These are phyloP conservation scores for Pestalotiopsis sp. DNA, from an alignment of 2,329 filamentous ascomycete genomes.

Conservation along the genomic window DNA sequence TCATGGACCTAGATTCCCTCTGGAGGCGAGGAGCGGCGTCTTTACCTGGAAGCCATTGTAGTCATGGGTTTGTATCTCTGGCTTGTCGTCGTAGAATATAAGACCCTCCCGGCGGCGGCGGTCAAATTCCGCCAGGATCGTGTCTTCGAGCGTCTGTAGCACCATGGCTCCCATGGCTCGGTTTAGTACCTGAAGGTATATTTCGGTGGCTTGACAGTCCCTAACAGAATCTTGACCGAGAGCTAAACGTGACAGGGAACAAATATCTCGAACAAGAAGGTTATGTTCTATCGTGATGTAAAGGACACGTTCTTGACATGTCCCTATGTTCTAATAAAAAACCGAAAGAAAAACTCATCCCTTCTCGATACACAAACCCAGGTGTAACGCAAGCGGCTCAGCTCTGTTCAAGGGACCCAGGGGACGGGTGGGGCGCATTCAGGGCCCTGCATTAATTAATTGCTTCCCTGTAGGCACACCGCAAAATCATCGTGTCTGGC, in stretches of 20 bases:
- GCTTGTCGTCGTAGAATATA: slow-evolving; percentile 24
- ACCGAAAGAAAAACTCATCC: too few species aligned
- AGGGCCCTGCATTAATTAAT: too few species aligned
- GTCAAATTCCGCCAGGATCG: slow-evolving; percentile 26
- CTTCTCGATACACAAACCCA: too few species aligned
- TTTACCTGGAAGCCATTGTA: slow-evolving; percentile 18
- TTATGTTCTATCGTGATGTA: too few species aligned
- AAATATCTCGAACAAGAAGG: too few species aligned
- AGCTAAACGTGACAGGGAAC: not conserved
- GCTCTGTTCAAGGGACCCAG: too few species aligned
- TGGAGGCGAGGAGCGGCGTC: not conserved
- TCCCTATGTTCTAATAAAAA: too few species aligned
- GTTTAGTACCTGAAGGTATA: not conserved
- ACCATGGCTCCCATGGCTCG: slow-evolving; percentile 6
- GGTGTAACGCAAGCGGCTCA: too few species aligned
- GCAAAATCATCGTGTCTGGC: too few species aligned
- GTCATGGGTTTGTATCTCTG: slow-evolving; percentile 14
- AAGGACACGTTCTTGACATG: too few species aligned
- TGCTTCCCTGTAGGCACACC: too few species aligned
- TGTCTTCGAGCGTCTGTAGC: slow-evolving; percentile 16
- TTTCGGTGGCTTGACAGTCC: not conserved
- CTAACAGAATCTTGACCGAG: not conserved
- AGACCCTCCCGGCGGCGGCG: slow-evolving; percentile 21
- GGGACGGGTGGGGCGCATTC: too few species aligned
- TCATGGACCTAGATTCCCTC: not conserved